Evolutionary conservation across 1,139 yeast species (phyloP), one percentile per base, ranked within the genome.

Genomic region (Magnusiomyces paraingens): DNA sequence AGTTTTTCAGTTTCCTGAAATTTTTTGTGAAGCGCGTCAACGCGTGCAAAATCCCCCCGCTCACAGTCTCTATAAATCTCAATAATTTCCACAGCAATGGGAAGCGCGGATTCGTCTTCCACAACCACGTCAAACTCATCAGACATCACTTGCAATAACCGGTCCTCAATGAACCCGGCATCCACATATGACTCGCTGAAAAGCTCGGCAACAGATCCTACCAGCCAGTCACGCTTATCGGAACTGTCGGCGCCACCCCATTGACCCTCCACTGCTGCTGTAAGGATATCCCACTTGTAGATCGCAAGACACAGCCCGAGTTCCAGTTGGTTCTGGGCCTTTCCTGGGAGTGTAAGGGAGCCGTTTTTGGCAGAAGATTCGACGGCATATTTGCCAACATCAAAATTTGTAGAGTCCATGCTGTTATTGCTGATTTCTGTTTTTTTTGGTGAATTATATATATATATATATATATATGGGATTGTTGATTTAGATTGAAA

Each of bases 171-270:
- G 59, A 86, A 79, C 53, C 82, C 84, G 6, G 85, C 75, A 64
- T 90, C 98, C 8, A 91, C 87, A 11, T 61, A 64, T 36, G 56
- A 42, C 22, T 71, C 68, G 26, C 26, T 79, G 65, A 91, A 93
- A 54, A 90, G 74, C 45, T 90, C 98, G 47, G 89, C 81, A 1
- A 91, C 80, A 18, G 87, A 75, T 3, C 90, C 95, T 2, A 90
- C 83, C 58, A 91, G 78, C 99, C 99, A 94, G 67, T 93, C 99
- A 65, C 99, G 79, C 70, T 93, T 93, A 49, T 88, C 98, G 0
- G 78, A 80, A 12, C 95, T 85, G 48, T 87, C 87, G 15, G 95
- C 82, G 1, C 99, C 99, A 57, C 99, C 99, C 99, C 99, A 93
- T 42, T 78, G 75, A 66, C 87, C 88, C n/a, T 82, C 95, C n/a